phyloP scores from a whole-genome alignment of 306 rosid genomes.

The Cucumis sativus region Cucumber_9930_V3 NC_026660.2:30480001-30480500 shows the following conservation, averaged over 20 bases:
- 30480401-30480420: not conserved
- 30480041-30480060: not conserved
- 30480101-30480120: not conserved
- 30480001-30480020: too few relatives aligned
- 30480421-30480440: not conserved
- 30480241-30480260: not conserved
- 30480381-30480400: not conserved
- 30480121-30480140: not conserved
- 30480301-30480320: not conserved
- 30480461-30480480: not conserved
- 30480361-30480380: not conserved
- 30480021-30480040: not conserved
- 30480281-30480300: not conserved
- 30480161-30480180: not conserved
- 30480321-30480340: not conserved
- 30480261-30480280: not conserved
- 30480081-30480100: not conserved
- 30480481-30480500: not conserved
- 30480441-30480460: not conserved
- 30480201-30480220: not conserved
- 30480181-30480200: not conserved
- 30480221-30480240: not conserved
- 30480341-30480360: not conserved
- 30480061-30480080: not conserved
- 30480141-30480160: not conserved